Conservation (phyloP, 495 filamentous ascomycete genomes). For the Neurospora sp. region DNA sequence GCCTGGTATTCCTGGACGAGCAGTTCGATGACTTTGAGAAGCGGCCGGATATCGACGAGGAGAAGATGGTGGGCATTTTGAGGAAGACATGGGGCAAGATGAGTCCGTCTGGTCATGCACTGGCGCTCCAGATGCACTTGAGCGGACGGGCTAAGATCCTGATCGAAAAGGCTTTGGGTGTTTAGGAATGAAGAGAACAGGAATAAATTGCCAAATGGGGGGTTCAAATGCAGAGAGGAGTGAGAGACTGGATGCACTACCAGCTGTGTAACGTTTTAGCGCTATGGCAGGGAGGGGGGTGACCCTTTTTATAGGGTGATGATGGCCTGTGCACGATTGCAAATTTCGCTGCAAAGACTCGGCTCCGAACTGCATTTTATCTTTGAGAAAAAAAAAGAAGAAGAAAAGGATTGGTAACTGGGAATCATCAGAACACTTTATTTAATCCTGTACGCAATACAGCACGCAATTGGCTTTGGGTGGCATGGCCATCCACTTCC, state of each 20-base stretch:
- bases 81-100: conserved; percentile 83
- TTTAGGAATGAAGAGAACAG: background rate
- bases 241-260: background rate
- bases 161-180: conserved; percentile 52
- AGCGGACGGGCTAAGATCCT: conserved; percentile 47
- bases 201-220: background rate
- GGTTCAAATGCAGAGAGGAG: background rate
- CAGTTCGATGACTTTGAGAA: conserved; percentile 69
- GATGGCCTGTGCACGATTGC: background rate
- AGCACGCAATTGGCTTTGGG: background rate
- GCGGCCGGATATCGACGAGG: conserved; percentile 48
- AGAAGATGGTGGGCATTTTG: conserved; percentile 63
- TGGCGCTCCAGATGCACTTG: conserved; percentile 58
- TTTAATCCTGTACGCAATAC: background rate
- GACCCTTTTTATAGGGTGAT: background rate
- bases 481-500: background rate
- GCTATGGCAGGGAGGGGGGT: background rate
- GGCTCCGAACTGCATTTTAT: background rate
- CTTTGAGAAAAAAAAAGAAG: background rate
- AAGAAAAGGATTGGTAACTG: no score
- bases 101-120: conserved; percentile 50
- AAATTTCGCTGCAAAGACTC: background rate
- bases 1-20: conserved; percentile 76
- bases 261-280: background rate
- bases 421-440: background rate